phyloP scores from a whole-genome alignment of 805 yeast species.

The Saturnispora besseyi region DNA sequence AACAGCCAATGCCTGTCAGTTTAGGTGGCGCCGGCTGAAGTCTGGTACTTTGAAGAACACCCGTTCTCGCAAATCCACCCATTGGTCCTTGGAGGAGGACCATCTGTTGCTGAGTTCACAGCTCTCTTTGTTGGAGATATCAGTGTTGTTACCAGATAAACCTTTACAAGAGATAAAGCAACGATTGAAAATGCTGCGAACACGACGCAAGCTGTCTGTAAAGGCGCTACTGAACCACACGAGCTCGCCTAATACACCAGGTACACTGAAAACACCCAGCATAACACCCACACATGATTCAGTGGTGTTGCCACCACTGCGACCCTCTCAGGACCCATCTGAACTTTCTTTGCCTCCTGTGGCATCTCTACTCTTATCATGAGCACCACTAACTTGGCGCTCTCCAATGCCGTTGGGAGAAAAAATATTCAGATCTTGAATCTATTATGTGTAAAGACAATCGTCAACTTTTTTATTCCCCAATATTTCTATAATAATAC shows the following conservation, averaged over 20 bases:
- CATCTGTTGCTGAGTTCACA: not conserved
- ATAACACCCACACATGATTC: not conserved
- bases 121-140: conserved; percentile 1
- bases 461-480: not conserved
- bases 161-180: not conserved
- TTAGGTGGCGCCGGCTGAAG: conserved; percentile 73
- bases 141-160: conserved; percentile 2
- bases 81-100: conserved; percentile 5
- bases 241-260: not conserved
- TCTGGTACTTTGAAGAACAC: conserved; percentile 32
- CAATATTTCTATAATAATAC: not conserved
- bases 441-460: too few relatives aligned
- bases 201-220: not conserved
- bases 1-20: conserved; percentile 86
- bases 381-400: not conserved
- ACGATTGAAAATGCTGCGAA: not conserved
- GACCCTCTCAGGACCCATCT: not conserved
- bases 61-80: not conserved
- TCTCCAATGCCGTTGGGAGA: not conserved
- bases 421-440: too few relatives aligned
- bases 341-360: not conserved
- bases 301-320: not conserved
- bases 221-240: not conserved
- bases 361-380: not conserved
- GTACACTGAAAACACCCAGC: not conserved